These are phyloP conservation scores for Thelonectria blattea DNA, from an alignment of 2,329 filamentous ascomycete species.

Conservation along the genomic window DNA sequence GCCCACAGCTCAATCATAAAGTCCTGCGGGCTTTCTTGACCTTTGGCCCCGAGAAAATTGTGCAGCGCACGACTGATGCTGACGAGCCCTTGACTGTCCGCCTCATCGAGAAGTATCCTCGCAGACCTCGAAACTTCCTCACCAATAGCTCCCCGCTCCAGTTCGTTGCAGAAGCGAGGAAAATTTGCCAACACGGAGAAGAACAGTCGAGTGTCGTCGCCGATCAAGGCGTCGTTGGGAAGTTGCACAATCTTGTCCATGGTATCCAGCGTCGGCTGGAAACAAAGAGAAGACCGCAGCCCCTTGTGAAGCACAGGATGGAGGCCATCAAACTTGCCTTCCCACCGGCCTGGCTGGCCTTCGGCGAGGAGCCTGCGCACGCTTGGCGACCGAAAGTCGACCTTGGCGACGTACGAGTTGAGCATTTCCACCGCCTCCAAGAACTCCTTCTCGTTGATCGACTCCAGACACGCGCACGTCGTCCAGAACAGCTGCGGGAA, in stretches of 20 bases:
- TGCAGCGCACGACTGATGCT: slow-evolving; percentile 73
- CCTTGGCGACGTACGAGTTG: slow-evolving; percentile 80
- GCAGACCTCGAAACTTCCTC: slow-evolving; percentile 67
- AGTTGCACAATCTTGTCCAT: slow-evolving; percentile 80
- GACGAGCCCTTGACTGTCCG: slow-evolving; percentile 72
- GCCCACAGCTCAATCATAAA: slow-evolving; percentile 77
- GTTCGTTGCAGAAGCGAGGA: slow-evolving; percentile 79
- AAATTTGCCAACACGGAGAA: slow-evolving; percentile 92
- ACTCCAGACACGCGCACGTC: slow-evolving; percentile 93
- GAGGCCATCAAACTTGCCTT: slow-evolving; percentile 85
- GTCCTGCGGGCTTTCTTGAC: slow-evolving; percentile 71
- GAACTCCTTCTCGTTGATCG: slow-evolving; percentile 95
- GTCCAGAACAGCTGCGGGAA: slow-evolving; percentile 99
- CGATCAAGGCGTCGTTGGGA: slow-evolving; percentile 80
- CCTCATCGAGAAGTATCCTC: slow-evolving; percentile 71
- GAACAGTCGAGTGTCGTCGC: slow-evolving; percentile 80
- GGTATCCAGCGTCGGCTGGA: slow-evolving; percentile 77
- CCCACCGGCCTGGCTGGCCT: slow-evolving; percentile 84
- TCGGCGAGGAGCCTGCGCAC: slow-evolving; percentile 76
- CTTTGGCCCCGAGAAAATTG: slow-evolving; percentile 71
- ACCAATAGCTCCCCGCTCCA: slow-evolving; percentile 69
- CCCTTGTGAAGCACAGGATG: slow-evolving; percentile 91
- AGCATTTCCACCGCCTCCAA: slow-evolving; percentile 91
- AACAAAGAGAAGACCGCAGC: slow-evolving; percentile 81
- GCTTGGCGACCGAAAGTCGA: slow-evolving; percentile 75